phyloP scores from a whole-genome alignment of 139 green algal genomes.

The Chlamydomonas sphaeroides region DNA sequence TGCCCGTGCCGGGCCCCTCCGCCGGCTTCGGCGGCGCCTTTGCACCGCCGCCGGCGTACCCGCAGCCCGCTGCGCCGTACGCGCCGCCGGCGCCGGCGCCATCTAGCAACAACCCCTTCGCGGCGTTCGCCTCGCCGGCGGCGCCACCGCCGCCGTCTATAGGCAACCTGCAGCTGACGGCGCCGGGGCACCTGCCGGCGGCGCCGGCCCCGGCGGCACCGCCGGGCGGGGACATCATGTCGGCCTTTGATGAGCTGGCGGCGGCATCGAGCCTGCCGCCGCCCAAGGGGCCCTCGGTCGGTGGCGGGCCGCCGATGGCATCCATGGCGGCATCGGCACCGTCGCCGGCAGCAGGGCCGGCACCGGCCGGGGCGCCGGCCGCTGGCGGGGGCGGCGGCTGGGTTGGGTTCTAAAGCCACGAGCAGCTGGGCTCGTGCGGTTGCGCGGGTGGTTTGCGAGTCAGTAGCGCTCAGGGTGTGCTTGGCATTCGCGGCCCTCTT shows the following conservation, averaged over 20 bases:
- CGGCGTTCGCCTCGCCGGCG: neutral
- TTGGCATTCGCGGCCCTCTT: too few species aligned
- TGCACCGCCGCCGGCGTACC: neutral
- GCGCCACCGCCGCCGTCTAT: neutral
- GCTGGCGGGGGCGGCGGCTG: neutral
- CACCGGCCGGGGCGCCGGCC: neutral
- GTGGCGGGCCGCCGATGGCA: neutral
- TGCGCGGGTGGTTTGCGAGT: too few species aligned
- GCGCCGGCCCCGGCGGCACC: neutral
- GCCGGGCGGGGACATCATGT: neutral
- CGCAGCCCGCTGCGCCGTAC: neutral
- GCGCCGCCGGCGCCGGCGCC: neutral
- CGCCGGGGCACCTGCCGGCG: neutral
- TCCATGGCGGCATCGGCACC: neutral
- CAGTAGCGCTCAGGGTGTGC: too few species aligned
- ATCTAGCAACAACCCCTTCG: slow-evolving; percentile 25
- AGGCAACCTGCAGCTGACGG: neutral
- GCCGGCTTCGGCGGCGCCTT: neutral
- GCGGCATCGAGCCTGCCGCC: neutral
- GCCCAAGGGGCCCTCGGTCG: neutral
- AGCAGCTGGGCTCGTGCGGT: too few species aligned
- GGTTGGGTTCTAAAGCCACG: too few species aligned
- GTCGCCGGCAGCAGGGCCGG: neutral
- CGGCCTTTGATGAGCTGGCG: slow-evolving; percentile 24
- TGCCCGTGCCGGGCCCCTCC: neutral